phyloP scores from a whole-genome alignment of 805 yeast genomes.

The Groenewaldozyma salmanticensis region DNA sequence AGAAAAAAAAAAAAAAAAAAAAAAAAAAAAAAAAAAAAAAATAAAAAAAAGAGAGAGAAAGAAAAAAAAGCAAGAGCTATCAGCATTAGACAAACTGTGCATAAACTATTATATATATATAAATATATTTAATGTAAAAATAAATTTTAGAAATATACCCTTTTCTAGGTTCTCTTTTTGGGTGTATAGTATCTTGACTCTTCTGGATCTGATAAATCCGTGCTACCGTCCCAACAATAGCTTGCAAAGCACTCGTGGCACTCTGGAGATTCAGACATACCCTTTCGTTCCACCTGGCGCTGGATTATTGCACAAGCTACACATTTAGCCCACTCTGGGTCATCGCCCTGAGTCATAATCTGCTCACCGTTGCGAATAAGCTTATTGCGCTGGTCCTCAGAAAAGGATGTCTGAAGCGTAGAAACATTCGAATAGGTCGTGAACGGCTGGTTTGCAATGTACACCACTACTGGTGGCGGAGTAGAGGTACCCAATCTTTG shows the following conservation, averaged over 20 bases:
- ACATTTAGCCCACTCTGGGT: constrained; percentile 63
- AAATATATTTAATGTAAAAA: too few relatives aligned
- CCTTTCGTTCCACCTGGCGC: constrained; percentile 66
- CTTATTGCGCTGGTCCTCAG: constrained; percentile 44
- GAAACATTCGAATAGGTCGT: constrained; percentile 58
- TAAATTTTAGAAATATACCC: background rate
- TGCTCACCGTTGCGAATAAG: constrained; percentile 74
- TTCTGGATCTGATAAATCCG: constrained; percentile 4
- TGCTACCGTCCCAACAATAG: constrained; percentile 70
- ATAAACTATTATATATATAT: background rate
- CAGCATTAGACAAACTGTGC: background rate
- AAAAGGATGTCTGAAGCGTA: constrained; percentile 59
- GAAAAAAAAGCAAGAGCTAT: background rate
- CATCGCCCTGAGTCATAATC: constrained; percentile 61
- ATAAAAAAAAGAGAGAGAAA: background rate
- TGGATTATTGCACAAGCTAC: constrained; percentile 79
- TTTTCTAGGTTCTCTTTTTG: constrained; percentile 1
- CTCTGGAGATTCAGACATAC: constrained; percentile 51
- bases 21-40: background rate
- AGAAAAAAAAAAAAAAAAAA: background rate
- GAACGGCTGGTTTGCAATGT: constrained; percentile 63
- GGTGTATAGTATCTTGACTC: constrained; percentile 9
- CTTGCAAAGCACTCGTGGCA: constrained; percentile 62
- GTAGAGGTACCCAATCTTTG: constrained; percentile 37
- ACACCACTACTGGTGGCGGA: constrained; percentile 66